phyloP scores from a whole-genome alignment of 2,329 filamentous ascomycete genomes.

The Drechslera avenae region DNA sequence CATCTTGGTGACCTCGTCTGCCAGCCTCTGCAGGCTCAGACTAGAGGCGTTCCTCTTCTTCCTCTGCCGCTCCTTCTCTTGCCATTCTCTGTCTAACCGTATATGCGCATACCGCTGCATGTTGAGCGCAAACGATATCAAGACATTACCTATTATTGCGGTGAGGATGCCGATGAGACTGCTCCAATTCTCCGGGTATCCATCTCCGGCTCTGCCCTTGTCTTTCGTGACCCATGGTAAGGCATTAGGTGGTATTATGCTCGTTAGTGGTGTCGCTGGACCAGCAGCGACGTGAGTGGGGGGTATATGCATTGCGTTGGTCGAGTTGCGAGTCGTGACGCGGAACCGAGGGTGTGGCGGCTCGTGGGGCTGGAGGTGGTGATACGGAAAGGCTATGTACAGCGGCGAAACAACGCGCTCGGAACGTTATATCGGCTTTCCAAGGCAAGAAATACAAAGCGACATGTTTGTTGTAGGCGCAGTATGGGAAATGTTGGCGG shows the following conservation, averaged over 20 bases:
- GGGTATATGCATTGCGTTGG: conserved; percentile 33
- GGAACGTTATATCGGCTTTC: conserved; percentile 1
- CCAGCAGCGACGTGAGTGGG: conserved; percentile 32
- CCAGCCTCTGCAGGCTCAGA: conserved; percentile 48
- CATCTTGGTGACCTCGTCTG: conserved; percentile 35
- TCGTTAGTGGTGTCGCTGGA: conserved; percentile 19
- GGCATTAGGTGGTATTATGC: conserved; percentile 19
- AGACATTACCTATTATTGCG: conserved; percentile 87
- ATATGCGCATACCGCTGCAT: conserved; percentile 96
- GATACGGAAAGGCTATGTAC: background rate
- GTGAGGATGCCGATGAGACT: conserved; percentile 94
- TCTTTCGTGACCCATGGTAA: conserved; percentile 16
- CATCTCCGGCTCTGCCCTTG: conserved; percentile 11
- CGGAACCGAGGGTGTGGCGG: conserved; percentile 4
- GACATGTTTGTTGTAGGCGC: conserved; percentile 7
- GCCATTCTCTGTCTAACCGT: conserved; percentile 73
- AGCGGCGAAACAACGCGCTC: background rate
- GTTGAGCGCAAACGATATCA: conserved; percentile 95
- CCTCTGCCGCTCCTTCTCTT: conserved; percentile 51
- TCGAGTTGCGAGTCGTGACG: conserved; percentile 1
- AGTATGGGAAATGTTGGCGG: conserved; percentile 6
- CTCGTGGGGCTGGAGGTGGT: background rate
- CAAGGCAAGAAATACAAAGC: background rate
- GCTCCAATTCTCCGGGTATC: conserved; percentile 67
- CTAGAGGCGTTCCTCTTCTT: conserved; percentile 46